Base-by-base conservation (phyloP, 2,329 filamentous ascomycete genomes). In the Alternaria solani region DNA sequence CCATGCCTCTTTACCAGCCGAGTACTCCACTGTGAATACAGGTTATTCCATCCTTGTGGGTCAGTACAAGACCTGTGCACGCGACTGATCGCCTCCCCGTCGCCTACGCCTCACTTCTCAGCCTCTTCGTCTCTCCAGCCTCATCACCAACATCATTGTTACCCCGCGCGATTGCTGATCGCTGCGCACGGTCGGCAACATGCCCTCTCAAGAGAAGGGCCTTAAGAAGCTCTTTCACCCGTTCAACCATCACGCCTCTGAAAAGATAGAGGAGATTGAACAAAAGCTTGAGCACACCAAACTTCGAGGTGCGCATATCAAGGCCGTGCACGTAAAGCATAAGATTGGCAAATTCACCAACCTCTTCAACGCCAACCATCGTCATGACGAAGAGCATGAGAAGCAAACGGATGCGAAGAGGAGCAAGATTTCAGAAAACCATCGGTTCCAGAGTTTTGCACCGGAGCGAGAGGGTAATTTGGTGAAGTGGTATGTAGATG, bases 401-500 rank as follows among this genome's bases (percentile, higher is more conserved):
- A 85, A 94, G 78, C 83, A 79, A 9, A 94, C 92, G 43, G 94
- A 98, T 75, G 86, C 86, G 12, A 97, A 97, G 81, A 87, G 95
- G 59, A 86, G 85, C 20, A 85, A 81, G 16, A 90, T 95, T 51
- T 85, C 86, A 66, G 87, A 94, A 59, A 85, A 87, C 14, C 89
- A 98, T 75, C 89, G 94, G 42, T 98, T 93, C 81, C 78, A 91
- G n/a, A 96, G 92, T 4, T 99, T 91, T 80, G 96, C 96, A 38
- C 94, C 94, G 0, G 90, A 94, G 75, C 88, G 90, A 43, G 89
- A 94, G 11, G 91, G 89, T 28, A 97, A 98, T 78, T 84, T 91
- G 59, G 85, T 95, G 75, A 98, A 98, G 82, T 99, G 94, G 94
- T 98, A 97, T 79, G 92, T 98, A 11, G 95, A 98, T 75, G 95